Percentiles rank a stretch among this genome's conserved stretches.
These are phyloP conservation scores for Bruguiera sexangula DNA, from an alignment of 345 rosid species.

Conservation along the genomic window DNA sequence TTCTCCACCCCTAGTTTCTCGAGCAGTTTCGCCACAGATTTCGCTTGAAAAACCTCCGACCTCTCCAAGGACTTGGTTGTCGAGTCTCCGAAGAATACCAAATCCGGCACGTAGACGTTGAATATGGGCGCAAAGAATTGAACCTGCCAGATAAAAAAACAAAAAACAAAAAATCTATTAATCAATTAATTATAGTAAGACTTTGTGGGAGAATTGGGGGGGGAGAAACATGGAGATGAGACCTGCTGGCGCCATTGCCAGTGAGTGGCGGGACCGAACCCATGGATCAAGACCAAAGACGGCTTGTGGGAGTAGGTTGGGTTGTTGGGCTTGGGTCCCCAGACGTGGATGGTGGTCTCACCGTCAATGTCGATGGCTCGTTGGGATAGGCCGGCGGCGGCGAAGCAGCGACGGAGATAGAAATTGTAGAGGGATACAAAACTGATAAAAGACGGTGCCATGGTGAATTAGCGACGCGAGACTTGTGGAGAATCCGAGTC, in stretches of 20 bases:
- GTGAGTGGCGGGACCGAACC: slow-evolving; percentile 72
- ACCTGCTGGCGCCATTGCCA: slow-evolving; percentile 84
- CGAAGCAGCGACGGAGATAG: slow-evolving; percentile 74
- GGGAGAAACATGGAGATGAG: neutral
- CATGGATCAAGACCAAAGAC: slow-evolving; percentile 66
- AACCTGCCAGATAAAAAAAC: slow-evolving; percentile 23
- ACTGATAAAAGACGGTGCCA: slow-evolving; percentile 60
- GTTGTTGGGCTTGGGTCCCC: slow-evolving; percentile 48
- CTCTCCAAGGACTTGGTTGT: slow-evolving; percentile 50
- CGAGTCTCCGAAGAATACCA: slow-evolving; percentile 72
- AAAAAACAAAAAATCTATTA: neutral
- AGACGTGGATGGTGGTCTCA: slow-evolving; percentile 62
- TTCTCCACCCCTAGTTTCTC: slow-evolving; percentile 44
- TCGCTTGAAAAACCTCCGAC: slow-evolving; percentile 78
- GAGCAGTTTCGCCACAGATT: slow-evolving; percentile 46
- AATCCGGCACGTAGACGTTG: slow-evolving; percentile 69
- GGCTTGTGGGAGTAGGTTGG: slow-evolving; percentile 29
- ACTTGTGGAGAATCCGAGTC: neutral
- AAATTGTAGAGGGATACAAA: slow-evolving; percentile 47
- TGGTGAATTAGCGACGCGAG: neutral
- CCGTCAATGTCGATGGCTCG: slow-evolving; percentile 41
- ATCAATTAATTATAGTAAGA: no score
- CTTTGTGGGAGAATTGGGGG: no score
- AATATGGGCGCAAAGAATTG: slow-evolving; percentile 49
- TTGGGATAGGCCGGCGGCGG: slow-evolving; percentile 53